phyloP scores from a whole-genome alignment of 345 rosid genomes.

The Eucalyptus melliodora region DNA sequence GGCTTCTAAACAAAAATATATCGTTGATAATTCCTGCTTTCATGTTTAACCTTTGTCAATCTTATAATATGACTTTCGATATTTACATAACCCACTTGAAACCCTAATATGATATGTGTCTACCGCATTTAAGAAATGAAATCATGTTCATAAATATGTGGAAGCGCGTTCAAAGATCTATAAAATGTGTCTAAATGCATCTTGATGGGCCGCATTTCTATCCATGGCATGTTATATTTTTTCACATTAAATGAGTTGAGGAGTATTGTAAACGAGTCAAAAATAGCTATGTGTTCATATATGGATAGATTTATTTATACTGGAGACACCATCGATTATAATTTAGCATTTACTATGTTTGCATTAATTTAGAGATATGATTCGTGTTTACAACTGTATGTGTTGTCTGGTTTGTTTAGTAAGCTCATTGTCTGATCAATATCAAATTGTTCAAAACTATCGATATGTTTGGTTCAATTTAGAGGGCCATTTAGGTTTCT shows the following conservation, averaged over 20 bases:
- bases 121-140: not conserved
- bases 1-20: not conserved
- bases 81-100: not conserved
- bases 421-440: not conserved
- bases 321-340: not conserved
- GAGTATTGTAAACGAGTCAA: not conserved
- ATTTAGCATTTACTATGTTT: not conserved
- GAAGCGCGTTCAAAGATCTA: not conserved
- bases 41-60: not conserved
- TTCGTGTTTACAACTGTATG: not conserved
- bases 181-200: not conserved
- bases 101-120: not conserved
- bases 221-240: not conserved
- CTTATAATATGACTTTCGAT: not conserved
- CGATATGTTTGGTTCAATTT: not conserved
- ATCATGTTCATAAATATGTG: not conserved
- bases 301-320: not conserved
- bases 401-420: not conserved
- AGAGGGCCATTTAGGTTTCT: not conserved
- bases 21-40: not conserved
- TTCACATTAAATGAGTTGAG: not conserved
- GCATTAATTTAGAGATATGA: not conserved
- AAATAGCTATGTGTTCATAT: not conserved
- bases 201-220: not conserved
- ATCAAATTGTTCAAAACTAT: not conserved